Base-by-base conservation (phyloP, 352 stramenopile genomes). In the Globisporangium mamillatum region DNA sequence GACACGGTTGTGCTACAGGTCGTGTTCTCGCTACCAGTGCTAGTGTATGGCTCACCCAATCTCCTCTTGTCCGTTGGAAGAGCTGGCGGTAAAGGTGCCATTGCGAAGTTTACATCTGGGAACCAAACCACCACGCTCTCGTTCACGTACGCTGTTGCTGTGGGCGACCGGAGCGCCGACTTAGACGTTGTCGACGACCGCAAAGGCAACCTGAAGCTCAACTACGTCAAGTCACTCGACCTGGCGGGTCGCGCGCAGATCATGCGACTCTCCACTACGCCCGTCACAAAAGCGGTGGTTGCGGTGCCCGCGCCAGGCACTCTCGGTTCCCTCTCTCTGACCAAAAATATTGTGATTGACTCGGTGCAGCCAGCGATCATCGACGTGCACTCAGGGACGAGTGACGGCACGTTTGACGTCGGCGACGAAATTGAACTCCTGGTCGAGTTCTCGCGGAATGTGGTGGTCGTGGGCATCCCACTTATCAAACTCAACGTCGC, bases 381-480 rank as follows among this genome's bases (percentile, higher is more conserved):
- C 10, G 72, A 76, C 27, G 71, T 92, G 34, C 75, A 64, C 12
- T 83, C 82, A 0, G 46, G 69, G 1, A 72, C 75, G 0, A 36
- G 60, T 2, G 75, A 92, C 55, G 84, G 86, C 4, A 91, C 86
- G 0, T 94, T 92, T 63, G 84, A 90, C 34, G 50, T 91, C 2
- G 84, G 78, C 0, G 74, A 92, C 22, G 48, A 62, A 3, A 82
- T 94, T 20, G 69, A 78, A 9, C 60, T 92, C 12, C 55, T 85
- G 16, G 50, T 94, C 8, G 60, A 75, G 1, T 94, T 94, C 56
- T 92, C 84, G 1, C 76, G 71, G 29, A 44, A 27, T 0, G 81
- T 92, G 9, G 71, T 88, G 1, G 83, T 90, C 0, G 52, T 71
- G 5, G 81, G 77, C 0, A 69, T 38, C 2, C 86, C 83, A 0